Conservation (phyloP, 2,329 filamentous ascomycete species). For the Colletotrichum sp. region DNA sequence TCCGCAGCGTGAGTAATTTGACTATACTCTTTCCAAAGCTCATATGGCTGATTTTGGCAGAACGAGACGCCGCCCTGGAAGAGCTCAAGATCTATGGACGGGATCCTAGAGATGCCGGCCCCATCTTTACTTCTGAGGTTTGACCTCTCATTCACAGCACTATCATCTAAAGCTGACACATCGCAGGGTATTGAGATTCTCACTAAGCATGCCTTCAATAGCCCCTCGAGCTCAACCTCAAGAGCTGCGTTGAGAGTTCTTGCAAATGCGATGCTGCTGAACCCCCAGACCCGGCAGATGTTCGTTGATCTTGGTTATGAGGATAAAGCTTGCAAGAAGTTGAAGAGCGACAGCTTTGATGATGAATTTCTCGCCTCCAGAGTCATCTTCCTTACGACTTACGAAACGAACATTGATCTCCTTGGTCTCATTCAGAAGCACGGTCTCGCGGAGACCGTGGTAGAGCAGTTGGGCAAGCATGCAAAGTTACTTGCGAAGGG, state of each 20-base stretch:
- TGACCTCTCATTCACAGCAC: constrained; percentile 22
- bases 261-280: constrained; percentile 82
- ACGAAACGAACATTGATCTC: constrained; percentile 74
- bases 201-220: constrained; percentile 75
- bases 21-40: constrained; percentile 58
- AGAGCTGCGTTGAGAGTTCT: constrained; percentile 82
- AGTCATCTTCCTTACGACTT: constrained; percentile 81
- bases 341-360: constrained; percentile 77
- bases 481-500: constrained; percentile 45
- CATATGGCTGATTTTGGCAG: constrained; percentile 59
- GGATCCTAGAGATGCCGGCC: constrained; percentile 72
- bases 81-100: constrained; percentile 82
- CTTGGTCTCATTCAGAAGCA: constrained; percentile 69
- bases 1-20: constrained; percentile 23
- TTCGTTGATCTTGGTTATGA: constrained; percentile 75
- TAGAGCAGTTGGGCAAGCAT: constrained; percentile 74
- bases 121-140: constrained; percentile 84
- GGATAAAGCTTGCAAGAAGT: constrained; percentile 69
- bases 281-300: constrained; percentile 70
- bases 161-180: constrained; percentile 8
- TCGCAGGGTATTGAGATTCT: constrained; percentile 76
- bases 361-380: constrained; percentile 87
- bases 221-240: constrained; percentile 65
- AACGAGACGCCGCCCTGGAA: constrained; percentile 65
- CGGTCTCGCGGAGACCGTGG: constrained; percentile 70